A percentile compares a stretch with the other conserved stretches of the same genome.
Conservation (phyloP, 106 monocot species). For the Apostasia shenzhenica region DNA sequence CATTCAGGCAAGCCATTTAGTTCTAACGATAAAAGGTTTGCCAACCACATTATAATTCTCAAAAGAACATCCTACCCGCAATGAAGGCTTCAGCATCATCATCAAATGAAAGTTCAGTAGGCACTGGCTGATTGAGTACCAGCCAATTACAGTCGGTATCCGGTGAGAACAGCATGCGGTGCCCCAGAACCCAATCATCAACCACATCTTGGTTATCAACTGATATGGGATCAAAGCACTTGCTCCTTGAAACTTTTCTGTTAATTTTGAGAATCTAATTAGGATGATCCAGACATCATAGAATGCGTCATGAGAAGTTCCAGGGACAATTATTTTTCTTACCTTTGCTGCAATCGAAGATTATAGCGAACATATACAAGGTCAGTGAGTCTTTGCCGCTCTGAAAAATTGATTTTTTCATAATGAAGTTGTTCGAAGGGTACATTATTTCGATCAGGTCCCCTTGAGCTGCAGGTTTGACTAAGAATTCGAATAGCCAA, state of each 20-base stretch:
- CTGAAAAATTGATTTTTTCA: slow-evolving; percentile 60
- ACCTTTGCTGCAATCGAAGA: slow-evolving; percentile 81
- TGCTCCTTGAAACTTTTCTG: slow-evolving; percentile 48
- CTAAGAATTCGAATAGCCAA: slow-evolving; percentile 82
- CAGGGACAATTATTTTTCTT: slow-evolving; percentile 4
- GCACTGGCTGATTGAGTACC: slow-evolving; percentile 39
- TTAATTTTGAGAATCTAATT: not conserved
- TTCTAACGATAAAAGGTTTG: not conserved
- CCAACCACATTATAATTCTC: not conserved
- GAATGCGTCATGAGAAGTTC: not conserved
- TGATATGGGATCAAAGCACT: slow-evolving; percentile 62
- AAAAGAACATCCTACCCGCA: slow-evolving; percentile 28
- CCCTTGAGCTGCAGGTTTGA: slow-evolving; percentile 84
- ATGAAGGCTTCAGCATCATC: slow-evolving; percentile 58
- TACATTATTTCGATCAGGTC: slow-evolving; percentile 43
- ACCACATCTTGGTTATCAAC: slow-evolving; percentile 40
- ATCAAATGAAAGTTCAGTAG: slow-evolving; percentile 26
- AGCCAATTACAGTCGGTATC: slow-evolving; percentile 61
- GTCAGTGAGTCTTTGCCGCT: slow-evolving; percentile 74
- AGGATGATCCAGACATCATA: not conserved
- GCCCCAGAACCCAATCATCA: slow-evolving; percentile 80
- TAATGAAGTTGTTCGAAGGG: slow-evolving; percentile 80
- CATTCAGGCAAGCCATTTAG: not conserved
- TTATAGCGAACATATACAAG: slow-evolving; percentile 80
- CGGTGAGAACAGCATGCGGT: slow-evolving; percentile 24